Base-by-base conservation (phyloP, 2,329 filamentous ascomycete genomes). In the Colletotrichum scovillei region DNA sequence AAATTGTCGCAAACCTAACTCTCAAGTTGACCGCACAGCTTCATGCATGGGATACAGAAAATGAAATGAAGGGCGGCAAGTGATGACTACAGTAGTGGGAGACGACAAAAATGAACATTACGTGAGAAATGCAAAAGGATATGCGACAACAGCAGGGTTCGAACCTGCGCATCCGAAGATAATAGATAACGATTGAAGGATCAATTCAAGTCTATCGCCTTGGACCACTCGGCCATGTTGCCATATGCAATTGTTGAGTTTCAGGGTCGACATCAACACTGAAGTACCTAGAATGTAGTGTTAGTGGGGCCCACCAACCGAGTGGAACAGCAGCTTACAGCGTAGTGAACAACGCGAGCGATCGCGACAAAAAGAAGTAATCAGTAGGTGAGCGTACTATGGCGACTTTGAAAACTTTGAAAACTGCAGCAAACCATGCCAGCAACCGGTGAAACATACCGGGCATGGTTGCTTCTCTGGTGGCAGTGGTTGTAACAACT, bases 211-310 rank as follows among this genome's bases (percentile, higher is more conserved):
- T 73, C 71, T 73, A 38, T 65, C 71, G 42, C 56, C 68, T 73
- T 73, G 70, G 42, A 73, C 71, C 71, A 73, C 71, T 73, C 71
- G 68, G 56, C 42, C 71, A 73, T 73, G 71, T 68, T 73, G 71
- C 71, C 71, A 30, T 68, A 26, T 19, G n/a, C 2, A 22, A 1
- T 16, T 30, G n/a, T 16, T 56, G 22, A 30, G 0, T 3, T 14
- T 0, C 6, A 1, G 0, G 1, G 1, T 1, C 1, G 0, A 2
- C 11, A 0, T 5, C 3, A 1, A 2, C 2, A 0, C 5, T 0
- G 1, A 63, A 64, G 62, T 55, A 64, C 35, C 2, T 6, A 0
- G 0, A 1, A 1, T 1, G 1, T 7, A 4, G 1, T 2, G 9
- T 3, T 2, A 2, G n/a, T 4, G 11, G 22, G 22, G 9, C 16